A percentile compares a stretch with the other conserved stretches of the same genome.
These are phyloP conservation scores for Russula earlei DNA, from an alignment of 768 basidiomycete species.

Conservation along the genomic window DNA sequence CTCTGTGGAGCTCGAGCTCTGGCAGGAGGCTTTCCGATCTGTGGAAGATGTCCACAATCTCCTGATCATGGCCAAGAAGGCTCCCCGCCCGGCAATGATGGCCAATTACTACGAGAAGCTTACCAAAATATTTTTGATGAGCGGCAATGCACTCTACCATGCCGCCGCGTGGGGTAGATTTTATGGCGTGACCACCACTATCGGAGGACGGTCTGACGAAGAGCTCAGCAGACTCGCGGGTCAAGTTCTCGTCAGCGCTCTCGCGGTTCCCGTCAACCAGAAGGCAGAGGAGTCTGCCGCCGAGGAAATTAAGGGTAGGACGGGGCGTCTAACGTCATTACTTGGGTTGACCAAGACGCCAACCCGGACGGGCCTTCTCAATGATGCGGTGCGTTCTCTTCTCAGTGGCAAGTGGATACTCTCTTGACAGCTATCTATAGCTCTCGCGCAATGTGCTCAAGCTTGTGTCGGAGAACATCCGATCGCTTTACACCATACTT, in stretches of 20 bases:
- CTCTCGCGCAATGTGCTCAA: slow-evolving; percentile 76
- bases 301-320: slow-evolving; percentile 53
- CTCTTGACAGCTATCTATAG: slow-evolving; percentile 30
- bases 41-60: slow-evolving; percentile 98
- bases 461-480: slow-evolving; percentile 63
- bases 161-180: slow-evolving; percentile 93
- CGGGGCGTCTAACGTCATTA: slow-evolving; percentile 70
- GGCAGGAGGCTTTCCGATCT: slow-evolving; percentile 98
- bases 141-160: slow-evolving; percentile 89
- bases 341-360: slow-evolving; percentile 79
- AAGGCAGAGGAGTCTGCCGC: slow-evolving; percentile 39
- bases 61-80: slow-evolving; percentile 87
- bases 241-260: slow-evolving; percentile 84
- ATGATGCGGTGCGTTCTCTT: slow-evolving; percentile 62
- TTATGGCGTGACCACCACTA: slow-evolving; percentile 58
- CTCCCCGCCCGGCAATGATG: slow-evolving; percentile 93
- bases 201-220: slow-evolving; percentile 67
- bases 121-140: slow-evolving; percentile 92
- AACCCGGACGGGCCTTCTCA: slow-evolving; percentile 76
- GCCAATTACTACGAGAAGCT: slow-evolving; percentile 98
- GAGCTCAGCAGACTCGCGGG: slow-evolving; percentile 75
- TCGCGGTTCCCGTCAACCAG: slow-evolving; percentile 84
- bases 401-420: background rate
- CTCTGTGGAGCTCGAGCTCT: slow-evolving; percentile 94
- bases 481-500: slow-evolving; percentile 75